phyloP scores from a whole-genome alignment of 2,329 filamentous ascomycete species.

The Aspergillus ustus region DNA sequence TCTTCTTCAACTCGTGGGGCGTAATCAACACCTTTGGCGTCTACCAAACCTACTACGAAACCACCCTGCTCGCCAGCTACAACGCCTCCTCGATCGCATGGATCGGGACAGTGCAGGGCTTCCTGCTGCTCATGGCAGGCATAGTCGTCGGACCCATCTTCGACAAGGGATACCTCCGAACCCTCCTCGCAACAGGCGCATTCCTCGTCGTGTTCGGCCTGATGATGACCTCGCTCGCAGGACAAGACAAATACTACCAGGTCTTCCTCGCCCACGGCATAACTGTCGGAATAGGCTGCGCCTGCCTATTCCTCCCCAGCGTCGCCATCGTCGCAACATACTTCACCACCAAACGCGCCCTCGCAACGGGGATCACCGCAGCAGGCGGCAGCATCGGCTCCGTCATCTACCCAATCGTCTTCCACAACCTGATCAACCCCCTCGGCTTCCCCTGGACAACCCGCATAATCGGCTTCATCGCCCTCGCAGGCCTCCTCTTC shows the following conservation, averaged over 20 bases:
- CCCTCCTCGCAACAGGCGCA: constrained; percentile 16
- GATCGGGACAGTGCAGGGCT: constrained; percentile 37
- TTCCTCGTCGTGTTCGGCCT: constrained; percentile 22
- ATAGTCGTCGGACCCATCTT: constrained; percentile 38
- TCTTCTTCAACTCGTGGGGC: neutral
- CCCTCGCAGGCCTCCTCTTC: neutral
- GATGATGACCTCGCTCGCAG: neutral
- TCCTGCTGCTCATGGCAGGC: constrained; percentile 34
- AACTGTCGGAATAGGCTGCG: constrained; percentile 43
- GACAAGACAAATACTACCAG: neutral
- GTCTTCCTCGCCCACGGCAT: constrained; percentile 22
- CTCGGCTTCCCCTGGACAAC: neutral
- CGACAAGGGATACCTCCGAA: constrained; percentile 32
- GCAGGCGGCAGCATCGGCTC: constrained; percentile 36
- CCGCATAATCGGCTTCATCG: neutral
- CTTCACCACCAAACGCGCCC: constrained; percentile 37
- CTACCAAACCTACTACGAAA: constrained; percentile 26
- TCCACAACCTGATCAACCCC: neutral
- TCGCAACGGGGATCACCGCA: constrained; percentile 35
- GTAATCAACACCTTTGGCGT: constrained; percentile 36
- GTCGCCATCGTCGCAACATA: constrained; percentile 33
- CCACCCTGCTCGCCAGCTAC: constrained; percentile 17
- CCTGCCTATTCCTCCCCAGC: constrained; percentile 43
- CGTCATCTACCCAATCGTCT: neutral
- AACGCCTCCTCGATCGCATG: constrained; percentile 28